Base-by-base conservation (phyloP, 805 yeast species). In the Monosporozyma unispora region DNA sequence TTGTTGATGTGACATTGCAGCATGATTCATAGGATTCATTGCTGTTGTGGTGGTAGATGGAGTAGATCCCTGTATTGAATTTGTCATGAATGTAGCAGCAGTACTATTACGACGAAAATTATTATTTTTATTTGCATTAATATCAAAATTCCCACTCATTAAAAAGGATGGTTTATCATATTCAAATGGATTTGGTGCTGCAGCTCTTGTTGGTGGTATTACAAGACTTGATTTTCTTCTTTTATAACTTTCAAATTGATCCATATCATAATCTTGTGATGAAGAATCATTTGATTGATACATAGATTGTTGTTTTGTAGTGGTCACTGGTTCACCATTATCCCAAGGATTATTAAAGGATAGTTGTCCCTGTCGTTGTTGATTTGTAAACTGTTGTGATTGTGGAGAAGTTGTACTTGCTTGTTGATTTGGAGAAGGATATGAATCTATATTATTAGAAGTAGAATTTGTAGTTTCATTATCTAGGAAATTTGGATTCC, bases 121-220 rank as follows among this genome's bases (percentile, higher is more conserved):
- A 16, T 29, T 33, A 29, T 46, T 41, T 7, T 31, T 33, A 28
- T 46, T 48, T 25, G 29, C 39, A 14, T 39, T 40, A 11, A 38
- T 21, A 48, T 54, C 47, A 2, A 55, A 41, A 33, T 62, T 38
- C 25, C 45, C 44, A 27, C 27, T 29, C 19, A 18, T 28, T 5
- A 29, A 22, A 19, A 21, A 38, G 25, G 35, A 28, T 43, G 49
- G 48, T 19, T 52, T 67, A n/a, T 67, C 57, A 50, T 63, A 70
- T 47, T 67, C 65, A 35, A 57, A 63, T 8, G 70, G 68, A 22
- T 63, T 65, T 4, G 76, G 75, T 12, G 70, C 75, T 2, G 74
- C 73, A 0, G 74, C 75, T 54, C 78, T 62, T 2, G 72, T 58
- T 14, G 78, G 78, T 2, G 76, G 77, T 16, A 67, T 54, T 9